Percentiles rank a stretch among this genome's conserved stretches.
These are phyloP conservation scores for Mucor irregularis DNA, from an alignment of 371 early-diverging fungal species.

Conservation along the genomic window DNA sequence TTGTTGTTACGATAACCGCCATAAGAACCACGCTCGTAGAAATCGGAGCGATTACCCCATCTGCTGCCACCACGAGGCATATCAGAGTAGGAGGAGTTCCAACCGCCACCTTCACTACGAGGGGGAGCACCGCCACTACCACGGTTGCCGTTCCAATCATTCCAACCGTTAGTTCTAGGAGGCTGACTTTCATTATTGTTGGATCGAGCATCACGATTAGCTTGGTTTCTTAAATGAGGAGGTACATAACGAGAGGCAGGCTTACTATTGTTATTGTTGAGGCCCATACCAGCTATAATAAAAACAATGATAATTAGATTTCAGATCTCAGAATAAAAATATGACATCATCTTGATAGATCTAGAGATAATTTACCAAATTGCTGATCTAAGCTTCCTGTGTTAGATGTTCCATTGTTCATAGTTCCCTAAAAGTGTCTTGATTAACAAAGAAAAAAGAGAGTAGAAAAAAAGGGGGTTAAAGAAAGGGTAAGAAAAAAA, in stretches of 20 bases:
- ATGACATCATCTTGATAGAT: not conserved
- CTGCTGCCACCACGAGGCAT: constrained; percentile 23
- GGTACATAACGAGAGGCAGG: constrained; percentile 46
- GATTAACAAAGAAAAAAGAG: constrained; percentile 15
- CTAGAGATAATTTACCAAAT: constrained; percentile 46
- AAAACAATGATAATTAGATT: too few relatives aligned
- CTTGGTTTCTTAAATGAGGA: constrained; percentile 51
- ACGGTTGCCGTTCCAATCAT: constrained; percentile 26
- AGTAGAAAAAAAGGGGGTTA: constrained; percentile 11
- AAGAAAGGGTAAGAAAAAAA: constrained; percentile 4
- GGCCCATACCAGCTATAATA: constrained; percentile 64
- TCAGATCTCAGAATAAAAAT: too few relatives aligned
- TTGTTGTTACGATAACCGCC: constrained; percentile 36
- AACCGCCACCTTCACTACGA: constrained; percentile 30
- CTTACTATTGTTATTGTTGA: constrained; percentile 43
- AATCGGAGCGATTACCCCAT: constrained; percentile 36
- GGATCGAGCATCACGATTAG: constrained; percentile 14
- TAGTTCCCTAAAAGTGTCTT: constrained; percentile 24
- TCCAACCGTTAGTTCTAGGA: constrained; percentile 27
- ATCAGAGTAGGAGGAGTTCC: constrained; percentile 57
- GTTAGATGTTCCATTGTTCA: constrained; percentile 63
- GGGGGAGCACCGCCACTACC: constrained; percentile 7
- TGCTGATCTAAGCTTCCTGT: constrained; percentile 64
- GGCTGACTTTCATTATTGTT: constrained; percentile 6
- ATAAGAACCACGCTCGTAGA: constrained; percentile 40